Conservation (phyloP, 2,329 filamentous ascomycete species). For the Pestalotiopsis sp. region DNA sequence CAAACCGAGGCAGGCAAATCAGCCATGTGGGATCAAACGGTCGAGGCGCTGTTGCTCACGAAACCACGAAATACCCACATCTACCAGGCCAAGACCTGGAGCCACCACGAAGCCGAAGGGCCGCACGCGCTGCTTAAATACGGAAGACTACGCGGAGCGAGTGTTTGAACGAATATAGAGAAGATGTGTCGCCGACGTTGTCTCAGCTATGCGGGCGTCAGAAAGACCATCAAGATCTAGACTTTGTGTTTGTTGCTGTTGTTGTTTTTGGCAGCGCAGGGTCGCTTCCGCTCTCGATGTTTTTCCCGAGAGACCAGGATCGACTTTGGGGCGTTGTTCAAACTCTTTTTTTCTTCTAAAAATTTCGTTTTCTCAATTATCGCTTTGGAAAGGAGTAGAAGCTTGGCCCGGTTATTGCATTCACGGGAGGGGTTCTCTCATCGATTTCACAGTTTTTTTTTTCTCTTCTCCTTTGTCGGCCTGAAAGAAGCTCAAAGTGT, state of each 20-base stretch:
- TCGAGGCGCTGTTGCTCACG: slow-evolving; percentile 8
- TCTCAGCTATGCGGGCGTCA: neutral
- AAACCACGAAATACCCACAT: neutral
- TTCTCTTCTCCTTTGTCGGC: slow-evolving; percentile 8
- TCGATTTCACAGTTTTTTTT: neutral
- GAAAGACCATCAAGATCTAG: slow-evolving; percentile 2
- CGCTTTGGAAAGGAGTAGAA: slow-evolving; percentile 1
- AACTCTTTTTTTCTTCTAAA: neutral
- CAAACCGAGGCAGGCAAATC: slow-evolving; percentile 15
- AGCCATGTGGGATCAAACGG: slow-evolving; percentile 2
- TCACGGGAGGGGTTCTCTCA: neutral
- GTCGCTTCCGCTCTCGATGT: neutral
- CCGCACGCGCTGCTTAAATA: slow-evolving; percentile 6
- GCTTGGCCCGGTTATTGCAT: neutral
- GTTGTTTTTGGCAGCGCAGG: neutral
- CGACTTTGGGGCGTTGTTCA: neutral
- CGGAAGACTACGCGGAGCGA: slow-evolving; percentile 4
- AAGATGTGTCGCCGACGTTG: neutral
- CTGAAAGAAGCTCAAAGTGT: slow-evolving; percentile 22
- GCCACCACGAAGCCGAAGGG: neutral
- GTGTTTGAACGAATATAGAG: slow-evolving; percentile 4
- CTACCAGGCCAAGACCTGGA: neutral
- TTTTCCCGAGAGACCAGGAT: neutral
- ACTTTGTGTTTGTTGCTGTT: neutral
- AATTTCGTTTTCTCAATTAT: neutral